Conservation (phyloP, 2,329 filamentous ascomycete genomes). For the Xylaria arbuscula region DNA sequence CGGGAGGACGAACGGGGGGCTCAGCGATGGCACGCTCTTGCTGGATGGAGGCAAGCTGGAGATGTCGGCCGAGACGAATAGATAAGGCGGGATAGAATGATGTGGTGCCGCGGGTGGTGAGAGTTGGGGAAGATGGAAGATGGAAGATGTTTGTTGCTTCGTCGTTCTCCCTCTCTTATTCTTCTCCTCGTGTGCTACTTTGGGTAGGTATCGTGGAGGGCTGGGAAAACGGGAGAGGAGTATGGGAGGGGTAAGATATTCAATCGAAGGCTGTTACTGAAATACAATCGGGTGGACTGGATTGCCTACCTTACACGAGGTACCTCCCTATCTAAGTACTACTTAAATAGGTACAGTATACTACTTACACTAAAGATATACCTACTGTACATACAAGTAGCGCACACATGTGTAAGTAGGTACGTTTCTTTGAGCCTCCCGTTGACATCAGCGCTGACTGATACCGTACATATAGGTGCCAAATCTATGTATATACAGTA, state of each 20-base stretch:
- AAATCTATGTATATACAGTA: neutral
- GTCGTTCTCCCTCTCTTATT: neutral
- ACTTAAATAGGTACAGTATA: neutral
- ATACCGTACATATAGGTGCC: neutral
- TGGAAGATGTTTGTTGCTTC: neutral
- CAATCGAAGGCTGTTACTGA: no score
- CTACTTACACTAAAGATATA: neutral
- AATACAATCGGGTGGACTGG: no score
- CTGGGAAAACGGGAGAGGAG: neutral
- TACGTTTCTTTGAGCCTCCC: neutral
- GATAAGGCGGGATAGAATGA: conserved; percentile 3
- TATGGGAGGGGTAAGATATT: no score
- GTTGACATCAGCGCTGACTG: neutral
- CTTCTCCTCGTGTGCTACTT: neutral
- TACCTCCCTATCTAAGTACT: no score
- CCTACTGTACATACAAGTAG: neutral
- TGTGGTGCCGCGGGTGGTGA: no score
- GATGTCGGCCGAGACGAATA: neutral
- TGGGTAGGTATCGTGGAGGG: neutral
- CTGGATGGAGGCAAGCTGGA: conserved; percentile 5
- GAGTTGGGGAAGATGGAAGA: neutral
- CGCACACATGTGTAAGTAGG: neutral
- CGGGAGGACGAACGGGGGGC: conserved; percentile 19
- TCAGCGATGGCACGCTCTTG: neutral
- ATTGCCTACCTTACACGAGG: no score